Base-by-base conservation (phyloP, 495 filamentous ascomycete genomes). In the Penicillium paxilli region DNA sequence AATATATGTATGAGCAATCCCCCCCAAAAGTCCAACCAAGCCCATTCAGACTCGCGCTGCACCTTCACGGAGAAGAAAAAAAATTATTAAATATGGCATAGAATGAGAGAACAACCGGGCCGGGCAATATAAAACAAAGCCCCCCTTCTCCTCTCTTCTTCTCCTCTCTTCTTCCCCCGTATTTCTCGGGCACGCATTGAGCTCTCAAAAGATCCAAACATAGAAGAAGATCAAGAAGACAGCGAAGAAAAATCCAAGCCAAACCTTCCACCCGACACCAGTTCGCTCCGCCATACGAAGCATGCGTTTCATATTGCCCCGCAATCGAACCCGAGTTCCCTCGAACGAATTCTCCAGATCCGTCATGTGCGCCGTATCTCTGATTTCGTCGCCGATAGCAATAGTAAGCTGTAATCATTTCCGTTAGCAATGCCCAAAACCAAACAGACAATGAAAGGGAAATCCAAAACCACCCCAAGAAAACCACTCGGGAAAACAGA, bases 281-380 rank as follows among this genome's bases (percentile, higher is more conserved):
- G 92, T 95, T 62, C 85, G 77, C 73, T 96, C 86, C 4, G 94
- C 95, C 94, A 98, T 98, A 52, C 91, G 67, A 51, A 98, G 73
- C 94, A 98, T 98, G 24, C 92, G 79, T 63, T 90, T 96, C 94
- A 98, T 98, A 35, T 95, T 98, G 35, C 92, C 90, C 16, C 85
- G 79, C 54, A 98, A 72, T 60, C 88, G 79, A 23, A 90, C 68
- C 44, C 91, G 78, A 41, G 95, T 95, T 58, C 79, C 83, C 59
- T 97, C 94, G 64, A 98, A 98, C 5, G 84, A 81, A 49, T 95
- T 88, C 67, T 97, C 96, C 53, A 81, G 73, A 12, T 91, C 88
- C 10, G 90, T 86, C 5, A 98, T 81, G 6, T 88, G 84, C 6
- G 91, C 87, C 8, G 88, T 92, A 51, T 92, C 86, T 30, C 92